Base-by-base conservation (phyloP, 441 rosid genomes). In the Pelargonium citronellum region DNA sequence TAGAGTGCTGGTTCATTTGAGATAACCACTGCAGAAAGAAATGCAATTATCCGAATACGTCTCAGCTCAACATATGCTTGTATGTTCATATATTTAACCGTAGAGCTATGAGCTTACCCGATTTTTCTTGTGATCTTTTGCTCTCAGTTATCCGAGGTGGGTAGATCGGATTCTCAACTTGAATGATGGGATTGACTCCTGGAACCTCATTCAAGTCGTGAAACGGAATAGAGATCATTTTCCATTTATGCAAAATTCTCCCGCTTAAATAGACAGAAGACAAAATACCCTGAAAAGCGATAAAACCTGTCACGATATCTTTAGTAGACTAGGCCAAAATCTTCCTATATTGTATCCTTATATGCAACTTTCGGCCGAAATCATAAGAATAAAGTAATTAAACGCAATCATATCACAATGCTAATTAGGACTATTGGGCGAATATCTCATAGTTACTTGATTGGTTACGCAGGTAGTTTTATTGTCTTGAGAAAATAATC, bases 161-260 rank as follows among this genome's bases (percentile, higher is more conserved):
- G 41, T 47, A 16, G 70, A 79, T 15, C 43, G 79, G 74, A 78
- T 72, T 77, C 66, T 73, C 81, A 75, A 57, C 68, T 44, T 64
- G 80, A 77, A 77, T 68, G 70, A 85, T 13, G 53, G 83, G 73
- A 75, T 80, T 79, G 73, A 75, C 68, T 75, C 78, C 74, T 1
- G 83, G 85, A 60, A 37, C 71, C 74, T 86, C 87, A 69, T 87
- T 89, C 76, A 86, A 82, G 79, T 84, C 86, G 69, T 84, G 84
- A 20, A 94, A 76, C 69, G 96, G 95, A 80, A 94, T 58, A 44
- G 90, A 73, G 75, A 84, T 69, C 93, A 90, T 91, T 84, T 87
- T 91, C 99, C 99, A 94, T 39, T 87, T 81, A 1, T 73, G 77
- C 83, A 90, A 83, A 78, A 69, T 63, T 44, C 72, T 72, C 39